phyloP scores from a whole-genome alignment of 192 early-diverging fungal species.

The Backusella liffmaniae region DNA sequence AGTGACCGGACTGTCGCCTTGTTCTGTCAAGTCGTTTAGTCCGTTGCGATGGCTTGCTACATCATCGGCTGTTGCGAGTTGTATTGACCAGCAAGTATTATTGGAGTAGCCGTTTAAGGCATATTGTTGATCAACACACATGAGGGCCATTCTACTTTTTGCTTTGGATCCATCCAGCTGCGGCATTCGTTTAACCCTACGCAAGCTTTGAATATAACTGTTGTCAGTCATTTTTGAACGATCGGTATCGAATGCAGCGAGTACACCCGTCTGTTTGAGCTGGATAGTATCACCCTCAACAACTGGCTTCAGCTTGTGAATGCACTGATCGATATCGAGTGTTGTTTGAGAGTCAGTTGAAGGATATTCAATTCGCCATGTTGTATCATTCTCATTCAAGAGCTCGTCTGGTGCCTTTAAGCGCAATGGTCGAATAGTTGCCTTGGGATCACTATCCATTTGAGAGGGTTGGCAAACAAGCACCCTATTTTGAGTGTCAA shows the following conservation, averaged over 20 bases:
- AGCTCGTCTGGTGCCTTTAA: slow-evolving; percentile 32
- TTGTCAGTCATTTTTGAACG: not conserved
- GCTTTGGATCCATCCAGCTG: not conserved
- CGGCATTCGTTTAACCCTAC: not conserved
- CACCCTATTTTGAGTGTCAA: not conserved
- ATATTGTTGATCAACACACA: not conserved
- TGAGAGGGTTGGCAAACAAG: not conserved
- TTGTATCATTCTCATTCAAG: not conserved
- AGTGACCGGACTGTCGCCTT: not conserved
- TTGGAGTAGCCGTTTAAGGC: not conserved
- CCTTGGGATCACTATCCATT: not conserved
- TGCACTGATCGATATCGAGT: slow-evolving; percentile 17
- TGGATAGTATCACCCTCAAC: slow-evolving; percentile 19
- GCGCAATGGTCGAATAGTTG: slow-evolving; percentile 35
- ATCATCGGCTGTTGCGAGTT: not conserved
- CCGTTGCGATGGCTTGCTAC: not conserved
- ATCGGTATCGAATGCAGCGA: not conserved
- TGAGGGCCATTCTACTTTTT: not conserved
- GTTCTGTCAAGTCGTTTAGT: not conserved
- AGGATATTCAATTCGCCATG: slow-evolving; percentile 23
- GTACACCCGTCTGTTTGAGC: slow-evolving; percentile 8
- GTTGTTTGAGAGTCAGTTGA: not conserved
- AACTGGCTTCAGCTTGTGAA: slow-evolving; percentile 15
- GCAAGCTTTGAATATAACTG: not conserved
- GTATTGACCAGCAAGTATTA: not conserved